Base-by-base conservation (phyloP, 257 asterid genomes). In the Oldenlandia corymbosa region DNA sequence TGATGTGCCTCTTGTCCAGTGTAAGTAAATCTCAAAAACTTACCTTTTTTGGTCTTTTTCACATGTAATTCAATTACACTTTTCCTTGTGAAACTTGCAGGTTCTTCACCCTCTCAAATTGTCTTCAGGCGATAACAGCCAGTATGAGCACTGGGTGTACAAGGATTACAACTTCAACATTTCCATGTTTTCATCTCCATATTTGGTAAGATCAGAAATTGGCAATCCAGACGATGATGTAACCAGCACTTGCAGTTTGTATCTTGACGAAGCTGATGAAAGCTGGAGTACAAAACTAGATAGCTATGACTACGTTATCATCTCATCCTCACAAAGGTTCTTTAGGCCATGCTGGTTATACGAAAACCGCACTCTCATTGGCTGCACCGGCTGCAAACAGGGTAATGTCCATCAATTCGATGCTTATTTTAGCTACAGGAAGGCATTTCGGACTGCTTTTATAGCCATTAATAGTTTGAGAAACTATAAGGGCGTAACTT, bases 211-310 rank as follows among this genome's bases (percentile, higher is more conserved):
- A 49, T 66, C 90, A 11, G 76, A 70, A 65, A 31, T 20, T 7
- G 61, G 77, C 47, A 78, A 57, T 27, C 80, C 85, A 10, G 56
- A n/a, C n/a, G 61, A 70, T 48, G 81, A 78, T 10, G n/a, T 23
- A 18, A 68, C 31, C 34, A 71, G 67, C n/a, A 82, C 83, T 1
- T 81, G 57, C 74, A 74, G 72, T 14, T 77, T 85, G 18, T 85
- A 43, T 68, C 88, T 85, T 41, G 88, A 85, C 55, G 86, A 83
- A 51, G 49, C 45, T 73, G 90, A n/a, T n/a, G n/a, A n/a, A n/a
- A 83, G 64, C 66, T 37, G 1, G 81, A 90, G 90, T 68, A n/a
- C n/a, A 69, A 5, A 18, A 52, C 50, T 54, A 43, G 46, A 71
- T 85, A 10, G 31, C 8, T 83, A 77, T 31, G 81, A 86, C 78